Evolutionary conservation across 2,329 filamentous ascomycete species (phyloP).

Genomic region (Lizonia empirigonia): DNA sequence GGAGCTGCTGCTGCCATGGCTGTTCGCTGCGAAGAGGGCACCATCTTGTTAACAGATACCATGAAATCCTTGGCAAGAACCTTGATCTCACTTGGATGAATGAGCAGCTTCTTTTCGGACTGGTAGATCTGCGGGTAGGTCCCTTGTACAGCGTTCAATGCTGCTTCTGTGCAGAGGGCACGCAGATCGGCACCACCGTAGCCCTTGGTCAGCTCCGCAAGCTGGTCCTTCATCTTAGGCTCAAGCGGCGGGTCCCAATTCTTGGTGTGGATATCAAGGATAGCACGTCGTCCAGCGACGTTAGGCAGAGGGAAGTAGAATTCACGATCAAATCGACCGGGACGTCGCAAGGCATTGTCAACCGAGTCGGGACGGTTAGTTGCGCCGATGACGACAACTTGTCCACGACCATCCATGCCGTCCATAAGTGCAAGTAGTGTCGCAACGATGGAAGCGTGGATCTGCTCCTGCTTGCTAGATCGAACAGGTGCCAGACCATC

Average conservation of each 20-base stretch:
- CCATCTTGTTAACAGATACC: conserved; percentile 93
- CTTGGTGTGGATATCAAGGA: conserved; percentile 93
- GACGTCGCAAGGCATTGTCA: conserved; percentile 90
- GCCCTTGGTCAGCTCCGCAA: conserved; percentile 90
- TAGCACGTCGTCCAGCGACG: conserved; percentile 76
- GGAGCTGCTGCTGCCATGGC: conserved; percentile 83
- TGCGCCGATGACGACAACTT: conserved; percentile 98
- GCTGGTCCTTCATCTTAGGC: conserved; percentile 76
- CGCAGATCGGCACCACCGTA: conserved; percentile 95
- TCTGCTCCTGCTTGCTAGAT: conserved; percentile 98
- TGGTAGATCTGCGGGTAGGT: conserved; percentile 96
- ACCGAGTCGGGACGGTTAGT: conserved; percentile 97
- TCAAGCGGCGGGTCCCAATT: conserved; percentile 84
- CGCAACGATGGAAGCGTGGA: conserved; percentile 85
- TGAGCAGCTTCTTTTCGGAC: conserved; percentile 85
- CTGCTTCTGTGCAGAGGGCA: conserved; percentile 93
- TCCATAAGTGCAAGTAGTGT: conserved; percentile 59
- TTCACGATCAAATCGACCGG: conserved; percentile 93
- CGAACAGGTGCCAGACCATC: conserved; percentile 94
- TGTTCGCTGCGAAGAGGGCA: conserved; percentile 91
- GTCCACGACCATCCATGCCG: conserved; percentile 61
- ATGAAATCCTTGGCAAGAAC: conserved; percentile 95
- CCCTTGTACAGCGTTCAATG: conserved; percentile 92
- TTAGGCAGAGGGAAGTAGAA: conserved; percentile 97
- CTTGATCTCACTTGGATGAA: conserved; percentile 82